Evolutionary conservation across 106 monocot species (phyloP), one percentile per base, ranked within the genome.

Genomic region (Triglochin maritima): DNA sequence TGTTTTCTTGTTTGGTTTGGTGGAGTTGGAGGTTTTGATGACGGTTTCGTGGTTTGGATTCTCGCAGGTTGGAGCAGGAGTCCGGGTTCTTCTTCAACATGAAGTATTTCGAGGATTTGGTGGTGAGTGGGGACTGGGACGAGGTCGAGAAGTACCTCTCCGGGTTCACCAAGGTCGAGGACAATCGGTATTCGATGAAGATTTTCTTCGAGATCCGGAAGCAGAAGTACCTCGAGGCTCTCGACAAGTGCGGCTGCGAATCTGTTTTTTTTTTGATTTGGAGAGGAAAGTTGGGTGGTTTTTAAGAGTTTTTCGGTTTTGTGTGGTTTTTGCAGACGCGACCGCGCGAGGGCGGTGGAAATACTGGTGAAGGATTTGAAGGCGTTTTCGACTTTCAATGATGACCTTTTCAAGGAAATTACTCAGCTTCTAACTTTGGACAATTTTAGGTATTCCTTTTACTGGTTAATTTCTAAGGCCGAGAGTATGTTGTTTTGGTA

Each of bases 401-500:
- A 80, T 44, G 84, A 80, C 1, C 80, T 84, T 15, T 80, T 80
- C 49, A 84, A 78, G 67, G 80, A 84, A 70, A 80, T 84, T 43
- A 84, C 80, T 46, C 77, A 78, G 50, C 71, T 84, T 11, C 70
- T 84, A 4, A 80, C 84, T 4, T 56, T 84, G 48, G 80, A 84
- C 43, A 94, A 94, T 72, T 89, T 94, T 64, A 89, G 94, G 94
- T 94, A 5, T 42, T n/a, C 8, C 47, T n/a, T 44, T 13, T 49
- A 10, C 10, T 61, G 5, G 8, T 44, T 11, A 61, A 2, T 49
- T 44, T 71, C 8, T 9, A 15, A 11, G 10, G 13, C 7, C 41
- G 42, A 51, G 55, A 47, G 7, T 46, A 11, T 57, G 47, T 47
- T 70, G 59, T 47, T 7, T 59, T 42, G 44, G 10, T 17, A 12